Evolutionary conservation across 2,329 filamentous ascomycete species (phyloP).

Genomic region (Aspergillus costaricaensis): DNA sequence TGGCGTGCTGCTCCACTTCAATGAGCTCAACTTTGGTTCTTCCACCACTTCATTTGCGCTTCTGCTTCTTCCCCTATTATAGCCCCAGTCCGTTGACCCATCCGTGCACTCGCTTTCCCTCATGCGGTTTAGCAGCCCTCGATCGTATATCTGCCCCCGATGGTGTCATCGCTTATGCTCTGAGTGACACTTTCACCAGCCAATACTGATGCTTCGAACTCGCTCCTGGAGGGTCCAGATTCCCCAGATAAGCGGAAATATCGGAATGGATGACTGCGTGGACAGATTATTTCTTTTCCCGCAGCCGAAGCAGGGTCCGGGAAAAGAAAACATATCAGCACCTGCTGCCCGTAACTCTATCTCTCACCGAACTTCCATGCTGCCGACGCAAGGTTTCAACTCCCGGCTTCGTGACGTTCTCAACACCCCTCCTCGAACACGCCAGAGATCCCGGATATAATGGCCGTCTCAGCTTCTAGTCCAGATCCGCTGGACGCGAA

Average conservation of each 20-base stretch:
- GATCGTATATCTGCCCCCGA: not conserved
- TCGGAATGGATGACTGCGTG: not conserved
- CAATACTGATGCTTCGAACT: not conserved
- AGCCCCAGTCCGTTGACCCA: not conserved
- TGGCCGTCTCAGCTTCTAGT: not conserved
- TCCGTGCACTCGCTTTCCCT: not conserved
- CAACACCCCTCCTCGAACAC: no score
- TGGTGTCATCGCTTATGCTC: slow-evolving; percentile 8
- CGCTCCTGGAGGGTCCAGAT: not conserved
- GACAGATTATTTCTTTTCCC: not conserved
- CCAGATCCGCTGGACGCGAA: not conserved
- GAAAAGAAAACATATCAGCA: not conserved
- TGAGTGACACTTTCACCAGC: not conserved
- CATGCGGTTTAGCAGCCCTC: not conserved
- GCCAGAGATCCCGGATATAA: not conserved
- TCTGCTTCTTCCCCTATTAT: not conserved
- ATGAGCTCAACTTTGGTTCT: not conserved
- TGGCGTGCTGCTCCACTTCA: slow-evolving; percentile 1
- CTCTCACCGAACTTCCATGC: not conserved
- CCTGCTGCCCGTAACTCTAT: not conserved
- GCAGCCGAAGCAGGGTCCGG: not conserved
- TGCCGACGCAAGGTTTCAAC: not conserved
- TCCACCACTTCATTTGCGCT: slow-evolving; percentile 4
- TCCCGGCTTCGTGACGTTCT: not conserved
- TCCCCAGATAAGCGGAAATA: not conserved